These are phyloP conservation scores for Allium cepa DNA, from an alignment of 106 monocot genomes.

Conservation along the genomic window DNA sequence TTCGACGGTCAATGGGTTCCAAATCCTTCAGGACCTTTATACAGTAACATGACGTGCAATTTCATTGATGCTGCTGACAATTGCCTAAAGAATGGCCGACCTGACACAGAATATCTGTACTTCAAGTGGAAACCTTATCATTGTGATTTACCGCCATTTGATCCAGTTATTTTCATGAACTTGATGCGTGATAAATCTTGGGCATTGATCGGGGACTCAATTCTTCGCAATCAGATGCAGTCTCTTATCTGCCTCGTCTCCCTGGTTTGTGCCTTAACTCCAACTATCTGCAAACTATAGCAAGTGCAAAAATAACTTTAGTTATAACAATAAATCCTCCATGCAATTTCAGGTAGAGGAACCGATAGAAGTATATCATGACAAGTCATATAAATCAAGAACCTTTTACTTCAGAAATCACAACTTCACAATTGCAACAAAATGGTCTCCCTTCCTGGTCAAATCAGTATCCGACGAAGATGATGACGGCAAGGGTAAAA, in stretches of 20 bases:
- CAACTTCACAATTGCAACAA: slow-evolving; percentile 43
- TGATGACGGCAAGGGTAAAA: slow-evolving; percentile 11
- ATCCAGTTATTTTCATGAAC: slow-evolving; percentile 32
- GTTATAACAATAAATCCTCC: not conserved
- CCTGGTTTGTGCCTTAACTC: slow-evolving; percentile 16
- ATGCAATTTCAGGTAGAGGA: slow-evolving; percentile 27
- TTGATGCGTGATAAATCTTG: slow-evolving; percentile 32
- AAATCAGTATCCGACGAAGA: slow-evolving; percentile 30
- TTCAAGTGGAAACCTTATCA: slow-evolving; percentile 48
- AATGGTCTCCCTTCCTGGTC: slow-evolving; percentile 55
- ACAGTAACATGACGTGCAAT: slow-evolving; percentile 37
- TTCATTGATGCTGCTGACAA: slow-evolving; percentile 25
- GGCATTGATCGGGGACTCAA: slow-evolving; percentile 55
- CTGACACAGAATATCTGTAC: slow-evolving; percentile 38
- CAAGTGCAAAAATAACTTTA: not conserved
- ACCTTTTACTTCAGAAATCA: slow-evolving; percentile 35
- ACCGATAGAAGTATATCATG: slow-evolving; percentile 29
- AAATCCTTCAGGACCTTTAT: slow-evolving; percentile 26
- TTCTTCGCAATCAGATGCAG: slow-evolving; percentile 38
- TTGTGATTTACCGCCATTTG: slow-evolving; percentile 34
- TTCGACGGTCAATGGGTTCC: slow-evolving; percentile 37
- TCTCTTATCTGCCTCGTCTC: slow-evolving; percentile 48
- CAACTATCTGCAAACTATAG: not conserved
- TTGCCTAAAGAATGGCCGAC: slow-evolving; percentile 48
- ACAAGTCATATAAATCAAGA: slow-evolving; percentile 20